These are phyloP conservation scores for Leucoagaricus sp. DNA, from an alignment of 1,284 basidiomycete species.

Conservation along the genomic window DNA sequence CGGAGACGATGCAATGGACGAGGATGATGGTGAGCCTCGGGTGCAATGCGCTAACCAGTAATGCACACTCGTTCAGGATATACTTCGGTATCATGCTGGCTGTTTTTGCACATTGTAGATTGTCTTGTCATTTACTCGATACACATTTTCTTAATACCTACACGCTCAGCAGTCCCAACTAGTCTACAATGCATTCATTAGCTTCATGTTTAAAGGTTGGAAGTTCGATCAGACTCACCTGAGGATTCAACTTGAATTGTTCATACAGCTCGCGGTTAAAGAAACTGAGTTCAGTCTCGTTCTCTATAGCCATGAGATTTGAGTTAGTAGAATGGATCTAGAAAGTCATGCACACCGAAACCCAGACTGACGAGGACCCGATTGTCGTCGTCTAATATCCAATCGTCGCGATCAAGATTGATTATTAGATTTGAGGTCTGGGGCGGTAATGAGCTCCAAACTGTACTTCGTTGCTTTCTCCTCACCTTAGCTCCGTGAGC, in stretches of 20 bases:
- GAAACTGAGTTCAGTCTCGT: slow-evolving; percentile 92
- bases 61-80: slow-evolving; percentile 27
- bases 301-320: slow-evolving; percentile 56
- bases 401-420: slow-evolving; percentile 92
- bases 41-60: slow-evolving; percentile 87
- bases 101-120: slow-evolving; percentile 26
- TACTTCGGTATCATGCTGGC: slow-evolving; percentile 18
- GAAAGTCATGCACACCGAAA: slow-evolving; percentile 61
- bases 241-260: slow-evolving; percentile 78
- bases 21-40: slow-evolving; percentile 78
- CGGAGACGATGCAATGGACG: slow-evolving; percentile 66
- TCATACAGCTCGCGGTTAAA: slow-evolving; percentile 82
- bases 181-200: slow-evolving; percentile 38
- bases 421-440: slow-evolving; percentile 95
- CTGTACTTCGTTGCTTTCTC: neutral
- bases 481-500: slow-evolving; percentile 91
- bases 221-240: slow-evolving; percentile 44
- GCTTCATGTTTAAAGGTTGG: neutral
- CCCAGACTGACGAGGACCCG: slow-evolving; percentile 68
- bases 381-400: slow-evolving; percentile 76
- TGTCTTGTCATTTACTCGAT: slow-evolving; percentile 27
- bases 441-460: neutral
- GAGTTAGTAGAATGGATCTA: neutral
- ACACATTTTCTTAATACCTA: slow-evolving; percentile 38
- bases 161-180: slow-evolving; percentile 47